Evolutionary conservation across 1,284 basidiomycete species (phyloP).

Genomic region (Fomitopsis betulina): DNA sequence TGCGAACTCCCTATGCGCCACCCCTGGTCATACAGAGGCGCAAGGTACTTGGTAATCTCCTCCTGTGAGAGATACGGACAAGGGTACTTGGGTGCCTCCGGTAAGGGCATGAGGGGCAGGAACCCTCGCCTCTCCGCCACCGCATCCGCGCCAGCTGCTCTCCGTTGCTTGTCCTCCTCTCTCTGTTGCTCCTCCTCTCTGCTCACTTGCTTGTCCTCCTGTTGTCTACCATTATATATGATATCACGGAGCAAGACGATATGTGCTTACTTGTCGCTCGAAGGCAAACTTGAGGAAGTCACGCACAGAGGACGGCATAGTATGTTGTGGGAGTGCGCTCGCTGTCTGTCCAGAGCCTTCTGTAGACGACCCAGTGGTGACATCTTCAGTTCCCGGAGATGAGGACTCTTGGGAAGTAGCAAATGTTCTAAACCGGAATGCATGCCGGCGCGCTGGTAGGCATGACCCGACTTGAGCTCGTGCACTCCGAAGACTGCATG

Average conservation of each 20-base stretch:
- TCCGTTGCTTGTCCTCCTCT: not conserved
- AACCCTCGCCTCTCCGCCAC: not conserved
- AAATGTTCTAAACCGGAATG: no score
- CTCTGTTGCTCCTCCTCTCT: not conserved
- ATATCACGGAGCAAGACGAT: not conserved
- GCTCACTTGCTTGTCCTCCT: not conserved
- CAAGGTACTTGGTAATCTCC: constrained; percentile 29
- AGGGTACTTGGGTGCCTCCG: constrained; percentile 16
- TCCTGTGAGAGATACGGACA: constrained; percentile 18
- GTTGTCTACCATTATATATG: not conserved
- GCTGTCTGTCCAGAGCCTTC: not conserved
- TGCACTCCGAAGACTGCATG: no score
- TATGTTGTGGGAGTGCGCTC: not conserved
- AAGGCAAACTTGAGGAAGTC: not conserved
- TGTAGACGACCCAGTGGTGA: not conserved
- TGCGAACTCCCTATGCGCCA: constrained; percentile 27
- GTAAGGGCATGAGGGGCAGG: constrained; percentile 9
- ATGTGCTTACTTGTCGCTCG: not conserved
- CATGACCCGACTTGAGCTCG: no score
- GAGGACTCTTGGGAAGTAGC: no score
- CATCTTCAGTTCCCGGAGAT: no score
- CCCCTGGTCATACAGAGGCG: constrained; percentile 27
- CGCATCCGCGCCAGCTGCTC: not conserved
- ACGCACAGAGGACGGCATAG: not conserved
- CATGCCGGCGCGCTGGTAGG: no score